These are phyloP conservation scores for Tagetes erecta DNA, from an alignment of 129 eudicot genomes.

Conservation along the genomic window DNA sequence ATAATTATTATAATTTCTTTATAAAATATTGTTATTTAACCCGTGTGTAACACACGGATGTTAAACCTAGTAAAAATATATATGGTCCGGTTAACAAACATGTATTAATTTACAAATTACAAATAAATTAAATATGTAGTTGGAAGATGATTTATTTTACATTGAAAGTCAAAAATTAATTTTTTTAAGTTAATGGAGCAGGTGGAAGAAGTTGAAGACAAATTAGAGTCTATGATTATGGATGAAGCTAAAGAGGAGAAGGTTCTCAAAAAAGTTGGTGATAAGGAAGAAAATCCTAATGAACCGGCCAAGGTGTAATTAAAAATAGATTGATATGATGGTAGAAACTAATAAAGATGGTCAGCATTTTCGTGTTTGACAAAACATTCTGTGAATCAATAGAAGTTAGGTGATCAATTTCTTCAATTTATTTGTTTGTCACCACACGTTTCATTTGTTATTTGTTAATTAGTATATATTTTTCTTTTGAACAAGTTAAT, in stretches of 20 bases:
- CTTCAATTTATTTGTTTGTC: slow-evolving; percentile 12
- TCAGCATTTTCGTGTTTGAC: slow-evolving; percentile 22
- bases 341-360: neutral
- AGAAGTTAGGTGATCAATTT: neutral
- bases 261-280: slow-evolving; percentile 9
- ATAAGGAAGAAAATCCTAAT: neutral
- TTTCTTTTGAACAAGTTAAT: neutral
- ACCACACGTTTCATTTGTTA: neutral
- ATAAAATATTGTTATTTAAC: no score
- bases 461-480: neutral
- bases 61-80: no score
- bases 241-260: slow-evolving; percentile 13
- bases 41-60: no score
- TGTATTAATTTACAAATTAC: no score
- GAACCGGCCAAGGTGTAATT: neutral
- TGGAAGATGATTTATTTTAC: neutral
- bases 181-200: slow-evolving; percentile 18
- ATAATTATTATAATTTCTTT: no score
- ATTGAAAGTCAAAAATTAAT: neutral
- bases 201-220: slow-evolving; percentile 42
- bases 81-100: no score
- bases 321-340: neutral
- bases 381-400: neutral
- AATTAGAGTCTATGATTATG: slow-evolving; percentile 31
- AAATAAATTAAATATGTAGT: no score